Evolutionary conservation across 208 protist genomes (phyloP).

Genomic region (Trypanosoma congolense): DNA sequence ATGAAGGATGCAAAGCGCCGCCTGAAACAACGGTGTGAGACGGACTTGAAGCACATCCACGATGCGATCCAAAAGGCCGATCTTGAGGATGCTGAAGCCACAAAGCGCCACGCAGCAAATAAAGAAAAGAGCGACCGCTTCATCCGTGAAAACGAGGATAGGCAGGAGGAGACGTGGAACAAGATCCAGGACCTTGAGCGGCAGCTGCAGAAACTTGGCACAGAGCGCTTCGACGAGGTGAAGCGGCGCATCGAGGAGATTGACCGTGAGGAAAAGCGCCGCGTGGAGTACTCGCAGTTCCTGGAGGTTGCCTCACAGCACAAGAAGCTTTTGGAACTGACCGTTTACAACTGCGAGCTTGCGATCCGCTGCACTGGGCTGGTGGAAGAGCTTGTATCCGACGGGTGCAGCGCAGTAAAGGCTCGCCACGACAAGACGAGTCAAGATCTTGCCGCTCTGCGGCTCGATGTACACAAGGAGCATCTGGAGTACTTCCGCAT

Average conservation of each 20-base stretch:
- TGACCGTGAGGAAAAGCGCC: slow-evolving; percentile 7
- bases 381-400: slow-evolving; percentile 5
- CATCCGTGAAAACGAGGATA: slow-evolving; percentile 7
- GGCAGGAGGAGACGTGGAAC: slow-evolving; percentile 8
- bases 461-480: slow-evolving; percentile 5
- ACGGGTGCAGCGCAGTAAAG: slow-evolving; percentile 4
- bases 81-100: slow-evolving; percentile 38
- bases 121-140: slow-evolving; percentile 4
- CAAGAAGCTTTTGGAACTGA: slow-evolving; percentile 8
- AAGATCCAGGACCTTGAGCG: slow-evolving; percentile 8
- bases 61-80: slow-evolving; percentile 42
- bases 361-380: slow-evolving; percentile 6
- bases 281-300: slow-evolving; percentile 8
- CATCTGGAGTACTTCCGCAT: slow-evolving; percentile 10
- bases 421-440: slow-evolving; percentile 9
- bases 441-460: slow-evolving; percentile 5
- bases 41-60: slow-evolving; percentile 29
- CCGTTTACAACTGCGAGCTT: slow-evolving; percentile 5
- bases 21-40: slow-evolving; percentile 9
- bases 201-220: slow-evolving; percentile 8
- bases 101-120: slow-evolving; percentile 7
- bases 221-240: slow-evolving; percentile 3
- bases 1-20: slow-evolving; percentile 9
- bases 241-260: slow-evolving; percentile 7
- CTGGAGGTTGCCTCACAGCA: slow-evolving; percentile 9